phyloP scores from a whole-genome alignment of 495 filamentous ascomycete species.

The Tirmania nivea region DNA sequence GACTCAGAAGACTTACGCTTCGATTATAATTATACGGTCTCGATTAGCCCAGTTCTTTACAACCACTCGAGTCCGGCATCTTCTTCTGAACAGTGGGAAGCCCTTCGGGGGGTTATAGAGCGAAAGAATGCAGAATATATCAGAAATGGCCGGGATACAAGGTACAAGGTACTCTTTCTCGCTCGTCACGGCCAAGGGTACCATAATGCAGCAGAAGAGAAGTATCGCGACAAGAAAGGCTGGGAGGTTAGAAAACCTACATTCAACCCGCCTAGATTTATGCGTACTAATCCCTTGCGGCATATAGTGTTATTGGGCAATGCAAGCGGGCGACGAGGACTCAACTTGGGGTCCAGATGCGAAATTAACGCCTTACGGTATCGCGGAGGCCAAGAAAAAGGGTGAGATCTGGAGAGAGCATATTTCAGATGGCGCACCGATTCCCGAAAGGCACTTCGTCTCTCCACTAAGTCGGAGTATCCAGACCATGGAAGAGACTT shows the following conservation, averaged over 20 bases:
- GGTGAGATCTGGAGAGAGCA: conserved; percentile 9
- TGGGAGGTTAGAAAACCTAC: conserved; percentile 4
- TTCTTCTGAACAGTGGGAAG: no score
- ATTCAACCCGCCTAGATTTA: no score
- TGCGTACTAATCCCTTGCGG: no score
- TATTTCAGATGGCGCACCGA: conserved; percentile 3
- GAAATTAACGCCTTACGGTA: conserved; percentile 6
- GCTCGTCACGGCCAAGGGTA: conserved; percentile 15
- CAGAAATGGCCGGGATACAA: background rate
- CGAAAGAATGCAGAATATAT: background rate
- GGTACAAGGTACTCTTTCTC: conserved; percentile 12
- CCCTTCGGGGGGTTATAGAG: no score
- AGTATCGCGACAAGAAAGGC: conserved; percentile 8
- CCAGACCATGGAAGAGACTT: conserved; percentile 12
- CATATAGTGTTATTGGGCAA: conserved; percentile 13
- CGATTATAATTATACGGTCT: no score
- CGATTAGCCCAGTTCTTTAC: no score
- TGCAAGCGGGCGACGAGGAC: conserved; percentile 10
- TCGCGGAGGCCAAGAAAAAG: conserved; percentile 8
- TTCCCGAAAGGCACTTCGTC: conserved; percentile 9
- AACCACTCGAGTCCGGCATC: no score
- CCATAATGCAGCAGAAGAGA: conserved; percentile 13
- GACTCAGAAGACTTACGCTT: no score
- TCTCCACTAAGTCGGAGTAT: conserved; percentile 15
- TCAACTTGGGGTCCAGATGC: conserved; percentile 13